Evolutionary conservation across 768 basidiomycete species (phyloP), one percentile per base, ranked within the genome.

Genomic region (Boletus edulis): DNA sequence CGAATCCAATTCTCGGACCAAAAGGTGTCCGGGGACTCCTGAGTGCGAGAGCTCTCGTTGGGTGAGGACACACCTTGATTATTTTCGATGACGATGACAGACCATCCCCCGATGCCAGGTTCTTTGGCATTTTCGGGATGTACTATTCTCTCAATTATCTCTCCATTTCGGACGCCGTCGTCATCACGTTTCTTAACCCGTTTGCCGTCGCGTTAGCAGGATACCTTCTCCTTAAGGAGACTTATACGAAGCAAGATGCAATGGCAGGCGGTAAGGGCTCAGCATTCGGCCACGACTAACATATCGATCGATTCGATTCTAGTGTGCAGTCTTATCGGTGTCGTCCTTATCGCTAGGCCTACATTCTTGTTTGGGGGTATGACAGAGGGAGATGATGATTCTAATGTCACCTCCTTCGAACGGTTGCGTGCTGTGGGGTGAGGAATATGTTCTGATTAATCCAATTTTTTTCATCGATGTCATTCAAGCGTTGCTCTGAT

Each of bases 331-430:
- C 76, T 95, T 32, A 41, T 80, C 10, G 94, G 93, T 0, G 91
- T 93, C 10, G 67, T 94, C 14, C 75, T 94, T 9, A 91, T 97
- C 47, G 89, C 92, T 12, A 78, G 90, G 35, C 94, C 94, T 0
- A 72, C 78, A 1, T 83, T 84, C 49, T 61, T 97, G 8, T 95
- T 97, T 61, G 87, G 86, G 4, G 52, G 57, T 51, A 46, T 43
- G 27, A 18, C 31, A 4, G 31, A 45, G 12, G 48, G 34, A 15
- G 56, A 54, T 18, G 47, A 18, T n/a, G 54, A 34, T 27, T 22
- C 29, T 4, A 55, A 49, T 12, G 49, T 56, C 11, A 57, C 56
- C 61, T 5, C 67, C 61, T 15, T 62, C 49, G 70, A 76, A 63
- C 70, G 91, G 46, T 66, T 91, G 43, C 60, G 78, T 10, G 87